Conservation (phyloP, 2,329 filamentous ascomycete genomes). For the Penicillium sp. region DNA sequence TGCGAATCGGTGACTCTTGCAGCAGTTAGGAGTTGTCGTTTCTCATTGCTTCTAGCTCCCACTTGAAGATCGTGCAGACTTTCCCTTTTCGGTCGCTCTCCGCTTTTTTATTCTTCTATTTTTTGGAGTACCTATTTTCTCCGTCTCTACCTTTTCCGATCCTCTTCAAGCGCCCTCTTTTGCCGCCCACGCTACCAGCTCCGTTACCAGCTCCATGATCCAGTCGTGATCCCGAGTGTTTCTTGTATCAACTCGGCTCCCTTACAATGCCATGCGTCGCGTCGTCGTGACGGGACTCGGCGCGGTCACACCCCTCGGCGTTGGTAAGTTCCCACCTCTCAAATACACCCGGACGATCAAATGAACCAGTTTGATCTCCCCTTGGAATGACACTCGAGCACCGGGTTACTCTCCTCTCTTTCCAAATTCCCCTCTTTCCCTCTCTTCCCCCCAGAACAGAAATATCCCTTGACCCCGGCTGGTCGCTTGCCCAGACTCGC, state of each 20-base stretch:
- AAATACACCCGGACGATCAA: not conserved
- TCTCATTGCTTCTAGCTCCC: slow-evolving; percentile 12
- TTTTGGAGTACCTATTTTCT: not conserved
- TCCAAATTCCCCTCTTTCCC: not conserved
- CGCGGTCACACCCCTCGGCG: slow-evolving; percentile 74
- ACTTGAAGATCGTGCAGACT: slow-evolving; percentile 29
- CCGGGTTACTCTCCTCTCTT: too few species aligned
- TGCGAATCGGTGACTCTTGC: not conserved
- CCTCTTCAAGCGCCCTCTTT: too few species aligned
- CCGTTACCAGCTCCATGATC: not conserved
- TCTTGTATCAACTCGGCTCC: not conserved
- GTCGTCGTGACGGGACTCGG: slow-evolving; percentile 81
- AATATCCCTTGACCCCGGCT: too few species aligned
- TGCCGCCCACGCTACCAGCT: too few species aligned
- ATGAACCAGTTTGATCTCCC: not conserved
- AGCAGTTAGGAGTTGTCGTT: too few species aligned
- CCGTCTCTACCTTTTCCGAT: not conserved
- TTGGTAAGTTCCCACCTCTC: slow-evolving; percentile 48
- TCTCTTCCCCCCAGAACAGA: not conserved
- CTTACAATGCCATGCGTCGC: slow-evolving; percentile 44
- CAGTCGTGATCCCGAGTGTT: not conserved
- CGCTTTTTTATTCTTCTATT: slow-evolving; percentile 9
- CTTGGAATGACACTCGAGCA: too few species aligned
- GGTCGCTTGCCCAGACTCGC: not conserved
- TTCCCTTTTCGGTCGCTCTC: slow-evolving; percentile 31